Evolutionary conservation across 2,329 filamentous ascomycete species (phyloP).

Genomic region (Cladophialophora immunda): DNA sequence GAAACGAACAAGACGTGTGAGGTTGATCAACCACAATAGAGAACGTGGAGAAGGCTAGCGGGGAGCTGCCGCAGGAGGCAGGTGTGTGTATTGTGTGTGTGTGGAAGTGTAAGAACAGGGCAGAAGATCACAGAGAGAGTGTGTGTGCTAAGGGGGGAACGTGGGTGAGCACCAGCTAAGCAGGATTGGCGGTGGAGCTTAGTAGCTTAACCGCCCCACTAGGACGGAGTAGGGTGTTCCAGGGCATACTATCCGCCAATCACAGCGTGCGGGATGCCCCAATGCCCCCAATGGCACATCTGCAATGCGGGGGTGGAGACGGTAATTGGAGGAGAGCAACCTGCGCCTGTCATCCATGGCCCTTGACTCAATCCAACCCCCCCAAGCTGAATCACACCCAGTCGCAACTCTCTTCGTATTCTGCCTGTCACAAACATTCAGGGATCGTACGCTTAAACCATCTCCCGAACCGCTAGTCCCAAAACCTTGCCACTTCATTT

Average conservation of each 20-base stretch:
- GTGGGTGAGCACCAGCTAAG: slow-evolving; percentile 10
- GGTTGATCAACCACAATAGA: slow-evolving; percentile 5
- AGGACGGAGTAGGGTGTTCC: neutral
- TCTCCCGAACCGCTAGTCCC: slow-evolving; percentile 20
- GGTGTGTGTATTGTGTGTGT: neutral
- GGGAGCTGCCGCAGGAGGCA: slow-evolving; percentile 7
- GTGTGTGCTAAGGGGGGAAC: neutral
- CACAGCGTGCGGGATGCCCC: neutral
- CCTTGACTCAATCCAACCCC: neutral
- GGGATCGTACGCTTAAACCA: slow-evolving; percentile 28
- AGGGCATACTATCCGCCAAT: slow-evolving; percentile 8
- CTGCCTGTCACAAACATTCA: neutral
- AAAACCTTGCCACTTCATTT: neutral
- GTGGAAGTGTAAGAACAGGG: neutral
- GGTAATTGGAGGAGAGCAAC: slow-evolving; percentile 7
- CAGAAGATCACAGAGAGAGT: neutral
- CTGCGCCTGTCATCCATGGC: slow-evolving; percentile 5
- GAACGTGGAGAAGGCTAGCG: slow-evolving; percentile 22
- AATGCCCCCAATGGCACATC: neutral
- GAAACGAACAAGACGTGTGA: slow-evolving; percentile 6
- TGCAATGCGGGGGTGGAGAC: slow-evolving; percentile 25
- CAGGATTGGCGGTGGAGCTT: slow-evolving; percentile 15
- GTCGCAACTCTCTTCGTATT: neutral
- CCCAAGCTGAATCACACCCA: slow-evolving; percentile 4
- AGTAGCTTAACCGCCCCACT: neutral